phyloP scores from a whole-genome alignment of 129 eudicot genomes.

The Gnaphalium uliginosum region DNA sequence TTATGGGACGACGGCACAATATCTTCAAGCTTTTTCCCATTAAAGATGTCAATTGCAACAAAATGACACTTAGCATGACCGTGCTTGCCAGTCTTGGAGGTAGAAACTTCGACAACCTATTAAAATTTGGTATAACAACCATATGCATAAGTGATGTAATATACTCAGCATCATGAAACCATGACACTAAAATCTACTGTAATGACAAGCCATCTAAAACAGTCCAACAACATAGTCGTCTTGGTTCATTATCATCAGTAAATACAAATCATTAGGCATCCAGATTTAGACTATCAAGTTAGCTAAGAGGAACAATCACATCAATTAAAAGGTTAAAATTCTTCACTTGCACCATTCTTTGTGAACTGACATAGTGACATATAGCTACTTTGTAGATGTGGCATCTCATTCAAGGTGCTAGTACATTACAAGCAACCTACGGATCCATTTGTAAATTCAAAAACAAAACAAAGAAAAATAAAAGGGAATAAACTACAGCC shows the following conservation, averaged over 20 bases:
- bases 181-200: neutral
- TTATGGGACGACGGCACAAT: constrained; percentile 75
- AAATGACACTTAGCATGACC: constrained; percentile 82
- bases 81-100: constrained; percentile 80
- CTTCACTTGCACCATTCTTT: neutral
- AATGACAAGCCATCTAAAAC: neutral
- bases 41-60: constrained; percentile 72
- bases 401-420: too few relatives aligned
- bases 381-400: too few relatives aligned
- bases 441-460: too few relatives aligned
- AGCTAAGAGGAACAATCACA: neutral
- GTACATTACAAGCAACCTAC: too few relatives aligned
- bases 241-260: neutral
- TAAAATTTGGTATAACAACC: neutral
- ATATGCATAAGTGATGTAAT: neutral
- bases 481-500: too few relatives aligned
- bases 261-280: neutral
- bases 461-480: too few relatives aligned
- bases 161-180: neutral
- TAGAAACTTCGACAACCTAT: constrained; percentile 57
- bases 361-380: too few relatives aligned
- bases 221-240: neutral
- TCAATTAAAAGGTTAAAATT: neutral
- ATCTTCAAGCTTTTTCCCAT: constrained; percentile 71
- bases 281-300: neutral